A percentile compares a stretch with the other conserved stretches of the same genome.
These are phyloP conservation scores for Gossypium mustelinum DNA, from an alignment of 345 rosid species.

Conservation along the genomic window DNA sequence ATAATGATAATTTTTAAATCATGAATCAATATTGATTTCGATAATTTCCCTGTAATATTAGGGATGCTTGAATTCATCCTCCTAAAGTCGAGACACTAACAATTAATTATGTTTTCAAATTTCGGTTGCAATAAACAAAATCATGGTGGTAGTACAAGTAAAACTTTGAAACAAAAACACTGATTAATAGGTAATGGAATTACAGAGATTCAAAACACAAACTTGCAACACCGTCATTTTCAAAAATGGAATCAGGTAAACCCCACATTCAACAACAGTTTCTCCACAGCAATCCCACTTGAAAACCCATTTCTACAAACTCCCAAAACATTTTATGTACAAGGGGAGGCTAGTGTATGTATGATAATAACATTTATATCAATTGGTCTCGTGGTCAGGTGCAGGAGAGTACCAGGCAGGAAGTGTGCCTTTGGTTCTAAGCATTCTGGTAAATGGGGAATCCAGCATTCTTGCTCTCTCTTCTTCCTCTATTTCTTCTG, in stretches of 20 bases:
- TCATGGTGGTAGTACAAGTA: not conserved
- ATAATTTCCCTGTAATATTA: too few relatives aligned
- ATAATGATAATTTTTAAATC: too few relatives aligned
- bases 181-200: too few relatives aligned
- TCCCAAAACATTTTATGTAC: not conserved
- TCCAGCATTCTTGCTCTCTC: constrained; percentile 75
- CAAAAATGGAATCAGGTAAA: too few relatives aligned
- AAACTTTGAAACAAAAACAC: not conserved
- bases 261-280: not conserved
- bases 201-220: too few relatives aligned
- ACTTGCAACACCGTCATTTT: too few relatives aligned
- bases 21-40: too few relatives aligned
- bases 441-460: constrained; percentile 63
- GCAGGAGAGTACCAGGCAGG: constrained; percentile 62
- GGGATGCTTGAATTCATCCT: too few relatives aligned
- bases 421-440: constrained; percentile 53
- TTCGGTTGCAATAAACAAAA: not conserved
- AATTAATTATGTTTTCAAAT: too few relatives aligned
- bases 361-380: constrained; percentile 6
- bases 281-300: not conserved
- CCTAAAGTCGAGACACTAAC: too few relatives aligned
- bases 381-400: constrained; percentile 19
- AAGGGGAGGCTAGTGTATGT: constrained; percentile 5
- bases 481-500: constrained; percentile 74
- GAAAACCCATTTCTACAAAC: not conserved